A percentile compares a stretch with the other conserved stretches of the same genome.
These are phyloP conservation scores for Picea sitchensis DNA, from an alignment of 75 land plant genomes.

Conservation along the genomic window DNA sequence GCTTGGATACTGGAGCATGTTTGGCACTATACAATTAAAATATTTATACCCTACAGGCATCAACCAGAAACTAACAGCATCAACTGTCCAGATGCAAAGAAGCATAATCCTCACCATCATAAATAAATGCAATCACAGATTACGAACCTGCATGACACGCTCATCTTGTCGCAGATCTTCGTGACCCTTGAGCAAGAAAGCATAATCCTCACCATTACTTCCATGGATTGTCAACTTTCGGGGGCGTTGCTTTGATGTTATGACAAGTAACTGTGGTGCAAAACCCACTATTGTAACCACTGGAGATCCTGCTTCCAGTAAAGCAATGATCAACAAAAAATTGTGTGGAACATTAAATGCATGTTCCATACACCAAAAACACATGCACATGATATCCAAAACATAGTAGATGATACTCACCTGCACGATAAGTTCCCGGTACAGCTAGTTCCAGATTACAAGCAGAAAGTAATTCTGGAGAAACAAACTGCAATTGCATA, in stretches of 20 bases:
- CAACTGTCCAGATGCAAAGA: not conserved
- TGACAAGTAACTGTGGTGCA: conserved; percentile 87
- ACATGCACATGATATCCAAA: not conserved
- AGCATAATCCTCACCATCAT: not conserved
- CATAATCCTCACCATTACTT: conserved; percentile 92
- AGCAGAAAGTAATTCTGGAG: conserved; percentile 85
- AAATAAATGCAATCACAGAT: not conserved
- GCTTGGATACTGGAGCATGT: not conserved
- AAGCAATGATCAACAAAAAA: not conserved
- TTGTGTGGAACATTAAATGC: not conserved
- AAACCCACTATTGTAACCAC: conserved; percentile 89
- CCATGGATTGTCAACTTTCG: conserved; percentile 94
- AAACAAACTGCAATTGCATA: conserved; percentile 64
- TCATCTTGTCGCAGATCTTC: conserved; percentile 99
- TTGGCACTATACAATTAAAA: not conserved
- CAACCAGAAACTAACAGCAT: not conserved
- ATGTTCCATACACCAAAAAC: not conserved
- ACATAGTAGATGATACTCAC: conserved; percentile 23
- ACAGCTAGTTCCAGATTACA: conserved; percentile 89
- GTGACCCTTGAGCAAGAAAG: conserved; percentile 95
- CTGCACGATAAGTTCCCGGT: conserved; percentile 97
- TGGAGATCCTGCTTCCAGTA: conserved; percentile 45
- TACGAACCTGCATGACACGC: conserved; percentile 97
- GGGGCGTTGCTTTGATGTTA: conserved; percentile 95
- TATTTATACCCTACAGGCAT: not conserved